A percentile compares a stretch with the other conserved stretches of the same genome.
These are phyloP conservation scores for Phytophthora constricta DNA, from an alignment of 352 stramenopile species.

Conservation along the genomic window DNA sequence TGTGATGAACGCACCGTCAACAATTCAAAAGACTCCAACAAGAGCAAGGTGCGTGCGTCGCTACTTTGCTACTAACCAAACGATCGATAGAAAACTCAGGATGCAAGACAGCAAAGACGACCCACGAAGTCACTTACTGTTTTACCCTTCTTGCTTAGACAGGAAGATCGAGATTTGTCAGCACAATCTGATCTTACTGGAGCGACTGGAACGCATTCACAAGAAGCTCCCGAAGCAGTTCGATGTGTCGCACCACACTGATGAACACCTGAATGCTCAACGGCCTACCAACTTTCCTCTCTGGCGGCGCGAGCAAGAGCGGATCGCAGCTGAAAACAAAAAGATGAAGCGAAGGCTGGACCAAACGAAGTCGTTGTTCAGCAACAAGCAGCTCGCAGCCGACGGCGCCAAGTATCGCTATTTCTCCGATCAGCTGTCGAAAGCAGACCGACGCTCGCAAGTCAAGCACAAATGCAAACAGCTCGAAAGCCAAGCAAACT, in stretches of 20 bases:
- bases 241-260: conserved; percentile 61
- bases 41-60: conserved; percentile 45
- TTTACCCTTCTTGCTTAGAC: conserved; percentile 36
- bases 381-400: conserved; percentile 52
- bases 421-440: conserved; percentile 63
- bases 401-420: conserved; percentile 58
- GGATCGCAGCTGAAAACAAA: conserved; percentile 59
- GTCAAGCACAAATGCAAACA: conserved; percentile 48
- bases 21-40: conserved; percentile 67
- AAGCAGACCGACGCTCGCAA: conserved; percentile 48
- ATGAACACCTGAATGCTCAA: conserved; percentile 48
- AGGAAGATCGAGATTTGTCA: conserved; percentile 53
- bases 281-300: conserved; percentile 39
- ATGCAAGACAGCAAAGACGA: too few relatives aligned
- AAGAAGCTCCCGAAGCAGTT: conserved; percentile 61
- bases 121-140: not conserved
- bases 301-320: conserved; percentile 47
- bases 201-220: conserved; percentile 64
- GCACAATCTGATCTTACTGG: conserved; percentile 57
- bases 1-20: conserved; percentile 40
- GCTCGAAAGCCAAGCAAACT: conserved; percentile 17
- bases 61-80: too few relatives aligned
- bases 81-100: too few relatives aligned
- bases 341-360: conserved; percentile 49
- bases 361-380: conserved; percentile 48